Evolutionary conservation across 306 rosid genomes (phyloP).

Genomic region (Luffa aegyptiaca): DNA sequence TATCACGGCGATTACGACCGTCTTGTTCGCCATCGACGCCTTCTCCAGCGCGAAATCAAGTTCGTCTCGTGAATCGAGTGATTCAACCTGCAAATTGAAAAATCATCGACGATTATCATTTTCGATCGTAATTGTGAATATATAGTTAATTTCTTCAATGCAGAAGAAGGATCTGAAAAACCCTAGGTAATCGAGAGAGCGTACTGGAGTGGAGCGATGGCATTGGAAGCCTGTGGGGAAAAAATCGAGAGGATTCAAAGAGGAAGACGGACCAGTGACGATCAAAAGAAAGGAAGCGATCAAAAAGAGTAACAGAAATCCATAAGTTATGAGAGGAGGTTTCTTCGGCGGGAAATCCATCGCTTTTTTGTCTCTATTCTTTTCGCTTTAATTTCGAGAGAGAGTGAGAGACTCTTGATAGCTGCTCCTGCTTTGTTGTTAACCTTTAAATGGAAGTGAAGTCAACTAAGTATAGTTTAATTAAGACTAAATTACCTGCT

Average conservation of each 20-base stretch:
- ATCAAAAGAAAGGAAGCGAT: neutral
- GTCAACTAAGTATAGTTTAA: neutral
- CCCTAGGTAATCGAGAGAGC: neutral
- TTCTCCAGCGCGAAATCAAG: conserved; percentile 35
- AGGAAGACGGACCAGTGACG: neutral
- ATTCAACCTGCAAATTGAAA: neutral
- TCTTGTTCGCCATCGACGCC: conserved; percentile 53
- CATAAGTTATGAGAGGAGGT: neutral
- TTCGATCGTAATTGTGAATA: neutral
- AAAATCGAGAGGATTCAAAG: neutral
- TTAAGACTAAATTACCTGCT: neutral
- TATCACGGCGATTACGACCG: conserved; percentile 44
- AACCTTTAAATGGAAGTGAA: neutral
- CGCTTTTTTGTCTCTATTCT: neutral
- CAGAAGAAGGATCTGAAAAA: neutral
- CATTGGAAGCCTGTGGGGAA: neutral
- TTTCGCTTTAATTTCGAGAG: neutral
- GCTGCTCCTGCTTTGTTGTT: neutral
- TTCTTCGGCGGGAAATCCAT: conserved; percentile 12
- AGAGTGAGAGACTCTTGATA: neutral
- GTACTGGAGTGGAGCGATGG: neutral
- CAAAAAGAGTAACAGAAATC: neutral
- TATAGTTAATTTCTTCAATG: neutral
- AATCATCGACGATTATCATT: neutral
- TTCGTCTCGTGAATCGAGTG: conserved; percentile 13